phyloP scores from a whole-genome alignment of 306 rosid species.

The Inga oerstediana region DNA sequence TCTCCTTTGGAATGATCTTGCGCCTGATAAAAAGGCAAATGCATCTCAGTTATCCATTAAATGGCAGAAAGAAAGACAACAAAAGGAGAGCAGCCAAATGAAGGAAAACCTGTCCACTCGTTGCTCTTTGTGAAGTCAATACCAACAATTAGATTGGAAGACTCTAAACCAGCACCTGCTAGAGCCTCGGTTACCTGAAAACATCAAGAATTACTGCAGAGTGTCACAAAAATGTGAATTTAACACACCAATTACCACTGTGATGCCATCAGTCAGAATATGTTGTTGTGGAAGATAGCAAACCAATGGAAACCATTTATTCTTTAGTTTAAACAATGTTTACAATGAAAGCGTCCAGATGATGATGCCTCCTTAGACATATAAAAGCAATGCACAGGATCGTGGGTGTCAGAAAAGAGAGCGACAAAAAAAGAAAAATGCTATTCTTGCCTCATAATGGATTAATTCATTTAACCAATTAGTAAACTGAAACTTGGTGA shows the following conservation, averaged over 20 bases:
- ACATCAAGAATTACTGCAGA: conserved; percentile 28
- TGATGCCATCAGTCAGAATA: conserved; percentile 22
- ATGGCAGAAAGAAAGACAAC: conserved; percentile 22
- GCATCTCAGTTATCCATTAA: conserved; percentile 20
- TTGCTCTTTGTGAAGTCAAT: conserved; percentile 99
- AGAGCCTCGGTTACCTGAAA: conserved; percentile 87
- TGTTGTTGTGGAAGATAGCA: conserved; percentile 22
- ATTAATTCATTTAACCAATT: conserved; percentile 4
- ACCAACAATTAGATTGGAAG: conserved; percentile 94
- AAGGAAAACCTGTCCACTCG: conserved; percentile 94
- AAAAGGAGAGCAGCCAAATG: conserved; percentile 16
- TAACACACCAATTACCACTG: conserved; percentile 1
- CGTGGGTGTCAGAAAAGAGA: not conserved
- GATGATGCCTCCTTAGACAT: not conserved
- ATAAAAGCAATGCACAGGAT: not conserved
- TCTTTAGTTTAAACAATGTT: not conserved
- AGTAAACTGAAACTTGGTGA: conserved; percentile 18
- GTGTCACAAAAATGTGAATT: conserved; percentile 10
- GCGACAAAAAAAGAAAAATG: not conserved
- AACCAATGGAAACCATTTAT: conserved; percentile 10
- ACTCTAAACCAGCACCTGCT: conserved; percentile 84
- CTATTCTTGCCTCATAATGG: not conserved
- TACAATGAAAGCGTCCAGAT: conserved; percentile 14
- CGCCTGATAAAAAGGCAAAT: conserved; percentile 51
- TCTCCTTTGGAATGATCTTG: conserved; percentile 78